A percentile compares a stretch with the other conserved stretches of the same genome.
Evolutionary conservation across 1,284 basidiomycete species (phyloP).

Genomic region (Cryptococcus jaspeensis): DNA sequence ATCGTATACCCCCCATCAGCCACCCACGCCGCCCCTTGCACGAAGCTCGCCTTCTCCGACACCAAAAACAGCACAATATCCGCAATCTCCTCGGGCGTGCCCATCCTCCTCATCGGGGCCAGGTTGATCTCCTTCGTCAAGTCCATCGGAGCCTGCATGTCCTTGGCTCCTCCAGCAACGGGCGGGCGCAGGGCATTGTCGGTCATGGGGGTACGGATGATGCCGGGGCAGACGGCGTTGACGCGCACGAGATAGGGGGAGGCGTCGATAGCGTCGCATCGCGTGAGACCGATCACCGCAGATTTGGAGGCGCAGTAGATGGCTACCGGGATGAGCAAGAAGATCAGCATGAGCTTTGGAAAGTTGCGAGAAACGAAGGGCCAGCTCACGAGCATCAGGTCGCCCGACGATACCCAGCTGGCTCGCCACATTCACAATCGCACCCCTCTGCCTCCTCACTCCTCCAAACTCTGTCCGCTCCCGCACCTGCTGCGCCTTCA

Average conservation of each 20-base stretch:
- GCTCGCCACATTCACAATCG: slow-evolving; percentile 28
- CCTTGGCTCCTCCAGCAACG: slow-evolving; percentile 4
- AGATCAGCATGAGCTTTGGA: neutral
- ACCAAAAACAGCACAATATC: slow-evolving; percentile 32
- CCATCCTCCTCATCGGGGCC: slow-evolving; percentile 31
- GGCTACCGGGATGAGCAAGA: slow-evolving; percentile 3
- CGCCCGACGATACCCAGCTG: slow-evolving; percentile 28
- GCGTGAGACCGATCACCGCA: slow-evolving; percentile 26
- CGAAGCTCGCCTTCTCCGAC: slow-evolving; percentile 30
- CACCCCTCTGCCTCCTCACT: slow-evolving; percentile 19
- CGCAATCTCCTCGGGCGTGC: slow-evolving; percentile 31
- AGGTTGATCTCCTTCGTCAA: slow-evolving; percentile 14
- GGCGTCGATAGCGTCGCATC: slow-evolving; percentile 23
- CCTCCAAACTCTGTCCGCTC: slow-evolving; percentile 4
- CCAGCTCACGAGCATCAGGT: slow-evolving; percentile 25
- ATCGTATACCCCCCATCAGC: slow-evolving; percentile 38
- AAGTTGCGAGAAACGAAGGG: too few relatives aligned
- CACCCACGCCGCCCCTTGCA: slow-evolving; percentile 33
- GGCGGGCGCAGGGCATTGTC: slow-evolving; percentile 14
- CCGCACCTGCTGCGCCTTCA: slow-evolving; percentile 21
- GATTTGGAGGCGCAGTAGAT: slow-evolving; percentile 24
- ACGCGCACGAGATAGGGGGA: slow-evolving; percentile 22
- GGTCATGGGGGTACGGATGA: slow-evolving; percentile 27
- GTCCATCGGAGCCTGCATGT: slow-evolving; percentile 15
- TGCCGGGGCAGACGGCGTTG: slow-evolving; percentile 26